These are phyloP conservation scores for Macrophomina tecta DNA, from an alignment of 2,329 filamentous ascomycete genomes.

Conservation along the genomic window DNA sequence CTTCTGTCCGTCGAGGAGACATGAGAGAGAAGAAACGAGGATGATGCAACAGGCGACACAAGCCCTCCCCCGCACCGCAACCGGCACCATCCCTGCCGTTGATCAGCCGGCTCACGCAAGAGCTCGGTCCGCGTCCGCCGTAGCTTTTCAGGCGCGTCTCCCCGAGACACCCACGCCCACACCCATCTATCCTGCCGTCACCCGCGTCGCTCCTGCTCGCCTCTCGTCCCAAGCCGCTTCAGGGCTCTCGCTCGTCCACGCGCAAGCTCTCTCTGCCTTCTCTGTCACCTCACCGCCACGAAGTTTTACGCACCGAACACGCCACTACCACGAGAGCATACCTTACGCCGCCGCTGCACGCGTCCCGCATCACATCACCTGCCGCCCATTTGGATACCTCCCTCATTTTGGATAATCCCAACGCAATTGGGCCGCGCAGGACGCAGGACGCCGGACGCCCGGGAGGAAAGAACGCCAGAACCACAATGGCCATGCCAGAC, in stretches of 20 bases:
- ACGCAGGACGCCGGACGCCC: too few relatives aligned
- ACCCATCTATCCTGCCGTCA: neutral
- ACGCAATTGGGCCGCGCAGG: neutral
- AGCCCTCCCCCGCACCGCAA: too few relatives aligned
- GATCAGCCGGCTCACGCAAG: neutral
- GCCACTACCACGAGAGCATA: too few relatives aligned
- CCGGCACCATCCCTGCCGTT: neutral
- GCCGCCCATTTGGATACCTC: neutral
- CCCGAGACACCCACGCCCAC: neutral
- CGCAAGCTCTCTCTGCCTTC: too few relatives aligned
- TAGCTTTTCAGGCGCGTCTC: neutral
- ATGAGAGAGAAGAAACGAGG: too few relatives aligned
- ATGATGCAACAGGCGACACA: too few relatives aligned
- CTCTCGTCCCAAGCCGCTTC: neutral
- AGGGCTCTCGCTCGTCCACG: too few relatives aligned
- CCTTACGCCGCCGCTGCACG: too few relatives aligned
- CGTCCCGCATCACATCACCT: neutral
- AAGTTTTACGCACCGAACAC: too few relatives aligned
- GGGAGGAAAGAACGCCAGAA: too few relatives aligned
- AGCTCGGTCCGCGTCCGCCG: neutral
- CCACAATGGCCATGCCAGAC: conserved; percentile 10
- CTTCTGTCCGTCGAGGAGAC: too few relatives aligned
- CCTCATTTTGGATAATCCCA: neutral
- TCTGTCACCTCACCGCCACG: too few relatives aligned
- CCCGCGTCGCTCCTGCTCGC: neutral